These are phyloP conservation scores for Kalmanozyma brasiliensis DNA, from an alignment of 1,284 basidiomycete species.

Conservation along the genomic window DNA sequence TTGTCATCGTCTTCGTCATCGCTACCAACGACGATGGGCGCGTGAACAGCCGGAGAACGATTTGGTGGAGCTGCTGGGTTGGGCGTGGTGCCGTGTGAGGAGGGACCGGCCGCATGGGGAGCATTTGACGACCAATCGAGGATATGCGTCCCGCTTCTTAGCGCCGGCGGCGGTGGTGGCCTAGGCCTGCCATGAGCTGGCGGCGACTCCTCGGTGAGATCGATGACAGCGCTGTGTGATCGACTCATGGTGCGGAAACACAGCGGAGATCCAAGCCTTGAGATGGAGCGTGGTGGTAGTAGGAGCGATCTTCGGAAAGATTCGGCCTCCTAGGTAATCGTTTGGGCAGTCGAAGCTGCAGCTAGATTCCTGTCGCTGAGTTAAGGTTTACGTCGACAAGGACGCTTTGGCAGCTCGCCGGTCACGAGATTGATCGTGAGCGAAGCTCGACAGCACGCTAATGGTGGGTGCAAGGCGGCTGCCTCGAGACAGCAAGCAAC, in stretches of 20 bases:
- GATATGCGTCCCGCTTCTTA: slow-evolving; percentile 18
- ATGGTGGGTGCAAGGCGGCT: too few species aligned
- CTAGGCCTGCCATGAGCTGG: slow-evolving; percentile 23
- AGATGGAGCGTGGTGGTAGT: background rate
- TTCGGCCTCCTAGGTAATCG: too few species aligned
- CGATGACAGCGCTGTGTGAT: slow-evolving; percentile 34
- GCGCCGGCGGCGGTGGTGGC: slow-evolving; percentile 3
- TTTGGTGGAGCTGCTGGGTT: slow-evolving; percentile 3
- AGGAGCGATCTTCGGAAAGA: background rate
- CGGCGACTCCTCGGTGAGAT: slow-evolving; percentile 56
- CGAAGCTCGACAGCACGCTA: too few species aligned
- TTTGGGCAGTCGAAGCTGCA: background rate
- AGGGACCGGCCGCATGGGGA: background rate
- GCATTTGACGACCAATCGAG: slow-evolving; percentile 20
- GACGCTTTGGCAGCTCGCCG: too few species aligned
- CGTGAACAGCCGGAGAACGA: background rate
- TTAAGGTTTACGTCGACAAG: too few species aligned
- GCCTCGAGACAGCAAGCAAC: too few species aligned
- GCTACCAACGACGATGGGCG: slow-evolving; percentile 35
- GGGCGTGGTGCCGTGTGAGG: background rate
- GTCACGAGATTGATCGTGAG: too few species aligned
- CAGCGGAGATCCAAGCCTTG: too few species aligned
- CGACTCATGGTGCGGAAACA: slow-evolving; percentile 15
- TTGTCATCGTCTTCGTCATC: slow-evolving; percentile 41
- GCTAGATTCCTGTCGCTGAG: background rate